These are phyloP conservation scores for Hortaea werneckii DNA, from an alignment of 2,329 filamentous ascomycete genomes.

Conservation along the genomic window DNA sequence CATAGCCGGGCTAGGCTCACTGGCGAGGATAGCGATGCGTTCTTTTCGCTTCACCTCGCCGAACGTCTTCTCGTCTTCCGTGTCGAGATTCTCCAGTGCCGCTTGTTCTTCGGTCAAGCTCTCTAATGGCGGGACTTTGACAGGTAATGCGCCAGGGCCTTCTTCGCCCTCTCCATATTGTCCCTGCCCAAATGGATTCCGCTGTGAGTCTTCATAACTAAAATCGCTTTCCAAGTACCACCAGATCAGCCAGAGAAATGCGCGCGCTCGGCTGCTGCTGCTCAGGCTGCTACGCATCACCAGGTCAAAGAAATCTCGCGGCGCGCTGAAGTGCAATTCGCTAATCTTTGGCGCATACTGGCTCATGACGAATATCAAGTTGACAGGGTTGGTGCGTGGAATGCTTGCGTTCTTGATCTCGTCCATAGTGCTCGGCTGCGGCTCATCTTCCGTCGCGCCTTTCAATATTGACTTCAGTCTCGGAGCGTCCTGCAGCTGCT, in stretches of 20 bases:
- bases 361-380: slow-evolving; percentile 89
- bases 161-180: slow-evolving; percentile 32
- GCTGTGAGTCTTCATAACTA: slow-evolving; percentile 71
- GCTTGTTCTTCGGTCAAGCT: slow-evolving; percentile 57
- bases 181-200: slow-evolving; percentile 77
- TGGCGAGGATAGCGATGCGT: slow-evolving; percentile 60
- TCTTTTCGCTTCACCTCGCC: slow-evolving; percentile 65
- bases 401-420: slow-evolving; percentile 61
- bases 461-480: slow-evolving; percentile 95
- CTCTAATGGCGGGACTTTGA: slow-evolving; percentile 55
- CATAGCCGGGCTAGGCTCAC: slow-evolving; percentile 60
- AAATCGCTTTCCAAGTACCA: slow-evolving; percentile 97
- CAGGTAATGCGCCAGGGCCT: slow-evolving; percentile 34
- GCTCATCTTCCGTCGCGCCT: slow-evolving; percentile 82
- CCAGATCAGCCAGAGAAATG: slow-evolving; percentile 98
- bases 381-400: slow-evolving; percentile 91
- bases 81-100: slow-evolving; percentile 63
- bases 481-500: slow-evolving; percentile 93
- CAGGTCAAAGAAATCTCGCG: slow-evolving; percentile 88
- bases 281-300: slow-evolving; percentile 82
- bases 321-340: slow-evolving; percentile 77
- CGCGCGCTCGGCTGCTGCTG: slow-evolving; percentile 71
- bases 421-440: slow-evolving; percentile 73
- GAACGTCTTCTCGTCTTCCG: slow-evolving; percentile 57
- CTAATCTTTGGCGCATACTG: slow-evolving; percentile 85